A percentile compares a stretch with the other conserved stretches of the same genome.
These are phyloP conservation scores for Ziziphus jujuba DNA, from an alignment of 306 rosid species.

Conservation along the genomic window DNA sequence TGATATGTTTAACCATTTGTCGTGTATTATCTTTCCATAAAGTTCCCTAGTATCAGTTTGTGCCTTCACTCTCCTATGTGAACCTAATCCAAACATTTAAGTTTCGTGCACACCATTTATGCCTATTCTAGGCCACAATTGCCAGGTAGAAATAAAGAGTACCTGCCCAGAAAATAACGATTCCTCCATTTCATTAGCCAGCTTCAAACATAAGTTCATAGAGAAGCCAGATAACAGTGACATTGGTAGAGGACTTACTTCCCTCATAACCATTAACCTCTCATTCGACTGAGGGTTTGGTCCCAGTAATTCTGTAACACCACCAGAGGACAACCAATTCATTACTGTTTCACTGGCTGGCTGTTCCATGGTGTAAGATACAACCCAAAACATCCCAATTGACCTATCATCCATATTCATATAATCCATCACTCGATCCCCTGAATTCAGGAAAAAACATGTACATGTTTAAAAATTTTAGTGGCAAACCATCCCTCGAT, in stretches of 20 bases:
- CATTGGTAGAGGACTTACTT: slow-evolving; percentile 94
- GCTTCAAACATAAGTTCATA: slow-evolving; percentile 83
- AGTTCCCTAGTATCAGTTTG: too few species aligned
- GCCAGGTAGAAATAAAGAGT: neutral
- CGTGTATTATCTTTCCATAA: too few species aligned
- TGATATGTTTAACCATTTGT: too few species aligned
- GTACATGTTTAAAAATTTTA: neutral
- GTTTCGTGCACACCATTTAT: neutral
- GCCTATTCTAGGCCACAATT: neutral
- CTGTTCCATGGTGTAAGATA: slow-evolving; percentile 97
- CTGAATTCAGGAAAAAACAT: slow-evolving; percentile 36
- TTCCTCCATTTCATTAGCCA: slow-evolving; percentile 91
- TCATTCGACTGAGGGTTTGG: slow-evolving; percentile 72
- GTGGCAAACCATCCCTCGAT: neutral
- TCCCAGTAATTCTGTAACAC: slow-evolving; percentile 60
- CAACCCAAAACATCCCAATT: slow-evolving; percentile 99
- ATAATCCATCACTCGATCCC: slow-evolving; percentile 92
- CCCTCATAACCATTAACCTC: slow-evolving; percentile 71
- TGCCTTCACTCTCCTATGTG: neutral
- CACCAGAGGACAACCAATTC: slow-evolving; percentile 79
- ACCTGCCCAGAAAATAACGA: slow-evolving; percentile 83
- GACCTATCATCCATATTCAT: slow-evolving; percentile 98
- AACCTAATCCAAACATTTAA: neutral
- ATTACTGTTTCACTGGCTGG: slow-evolving; percentile 95
- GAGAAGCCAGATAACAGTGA: slow-evolving; percentile 92